A percentile compares a stretch with the other conserved stretches of the same genome.
phyloP scores from a whole-genome alignment of 257 asterid species.

The Jacaranda mimosifolia region DNA sequence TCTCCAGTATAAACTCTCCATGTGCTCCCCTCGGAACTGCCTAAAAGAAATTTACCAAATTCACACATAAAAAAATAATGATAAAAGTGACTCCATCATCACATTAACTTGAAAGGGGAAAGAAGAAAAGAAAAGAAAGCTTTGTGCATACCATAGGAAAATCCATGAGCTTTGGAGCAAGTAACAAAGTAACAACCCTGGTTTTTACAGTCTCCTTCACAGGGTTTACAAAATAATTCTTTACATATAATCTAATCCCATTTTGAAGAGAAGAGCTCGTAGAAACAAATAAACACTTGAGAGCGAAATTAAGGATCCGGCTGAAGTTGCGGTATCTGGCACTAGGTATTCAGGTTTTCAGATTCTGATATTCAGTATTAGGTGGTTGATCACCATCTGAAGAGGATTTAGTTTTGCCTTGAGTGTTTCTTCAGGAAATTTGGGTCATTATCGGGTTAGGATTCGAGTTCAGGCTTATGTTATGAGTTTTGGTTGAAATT shows the following conservation, averaged over 20 bases:
- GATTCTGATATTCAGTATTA: conserved; percentile 21
- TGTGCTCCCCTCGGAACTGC: conserved; percentile 96
- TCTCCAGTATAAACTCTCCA: conserved; percentile 97
- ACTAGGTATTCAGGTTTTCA: conserved; percentile 45
- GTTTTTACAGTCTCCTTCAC: conserved; percentile 57
- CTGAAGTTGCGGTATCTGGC: conserved; percentile 44
- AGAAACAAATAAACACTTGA: conserved; percentile 44
- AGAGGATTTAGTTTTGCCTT: conserved; percentile 47
- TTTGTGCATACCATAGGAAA: conserved; percentile 73
- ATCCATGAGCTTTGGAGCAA: conserved; percentile 93
- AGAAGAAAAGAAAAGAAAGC: background rate
- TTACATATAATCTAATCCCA: conserved; percentile 52
- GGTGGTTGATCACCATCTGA: conserved; percentile 44
- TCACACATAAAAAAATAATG: background rate
- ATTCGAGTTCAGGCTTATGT: conserved; percentile 17
- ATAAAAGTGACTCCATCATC: background rate
- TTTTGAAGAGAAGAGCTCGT: conserved; percentile 46
- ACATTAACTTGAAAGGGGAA: no score
- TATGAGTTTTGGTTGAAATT: conserved; percentile 19
- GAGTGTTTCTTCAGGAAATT: conserved; percentile 56
- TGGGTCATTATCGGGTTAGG: conserved; percentile 57
- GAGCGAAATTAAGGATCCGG: conserved; percentile 44
- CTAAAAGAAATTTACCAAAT: conserved; percentile 22
- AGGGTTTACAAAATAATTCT: conserved; percentile 42
- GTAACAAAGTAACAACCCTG: conserved; percentile 86